Evolutionary conservation across 345 rosid species (phyloP), one percentile per base, ranked within the genome.

Genomic region (Anacardium occidentale): DNA sequence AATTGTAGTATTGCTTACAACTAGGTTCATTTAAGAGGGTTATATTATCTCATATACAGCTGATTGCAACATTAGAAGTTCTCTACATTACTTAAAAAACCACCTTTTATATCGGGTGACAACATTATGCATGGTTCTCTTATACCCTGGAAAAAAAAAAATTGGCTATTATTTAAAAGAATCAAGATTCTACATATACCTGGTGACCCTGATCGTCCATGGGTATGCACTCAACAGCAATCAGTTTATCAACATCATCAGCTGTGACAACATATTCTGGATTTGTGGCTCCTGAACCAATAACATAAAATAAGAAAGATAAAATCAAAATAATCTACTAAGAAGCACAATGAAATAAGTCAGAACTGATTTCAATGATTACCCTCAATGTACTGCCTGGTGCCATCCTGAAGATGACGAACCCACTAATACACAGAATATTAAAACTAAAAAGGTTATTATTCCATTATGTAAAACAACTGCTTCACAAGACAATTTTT

Each of bases 211-310:
- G 96, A 61, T 91, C 98, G 86, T 95, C 97, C 99, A 95, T 95
- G 13, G 99, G 99, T 78, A 92, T 92, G 84, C 99, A 95, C 78
- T 92, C 99, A 72, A 95, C 99, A 75, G 97, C 96, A 83, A 95
- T 92, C 76, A 91, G 51, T 78, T 90, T 95, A 75, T 92, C 97
- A 64, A 95, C 98, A 83, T 95, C 99, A 84, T 95, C 99, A 64
- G 98, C 99, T 7, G 99, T 95, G 74, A 95, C 94, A 77, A 89
- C 76, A 78, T 95, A 95, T 76, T 95, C 98, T 44, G 99, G 99
- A 84, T 91, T 89, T 58, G 99, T 92, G 65, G 97, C 99, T 73
- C 99, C 98, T 95, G 84, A 52, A 75, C 69, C 60, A 48, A 60
- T 68, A 25, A 65, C 62, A 77, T 17, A 45, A 15, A 5, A 24